Percentiles rank a stretch among this genome's conserved stretches.
phyloP scores from a whole-genome alignment of 768 basidiomycete species.

The Suillus decipiens region DNA sequence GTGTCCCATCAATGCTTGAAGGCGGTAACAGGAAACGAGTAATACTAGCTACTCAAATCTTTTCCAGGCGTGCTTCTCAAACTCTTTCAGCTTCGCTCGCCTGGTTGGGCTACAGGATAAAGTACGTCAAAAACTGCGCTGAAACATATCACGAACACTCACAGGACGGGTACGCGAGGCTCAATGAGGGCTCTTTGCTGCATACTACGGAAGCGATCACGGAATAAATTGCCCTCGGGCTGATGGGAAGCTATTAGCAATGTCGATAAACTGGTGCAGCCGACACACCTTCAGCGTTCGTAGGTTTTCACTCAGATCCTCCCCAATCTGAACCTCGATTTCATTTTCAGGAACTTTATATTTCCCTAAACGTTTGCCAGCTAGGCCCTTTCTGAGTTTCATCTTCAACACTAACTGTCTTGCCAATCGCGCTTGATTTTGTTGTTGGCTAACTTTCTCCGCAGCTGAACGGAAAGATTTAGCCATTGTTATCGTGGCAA shows the following conservation, averaged over 20 bases:
- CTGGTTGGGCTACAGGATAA: slow-evolving; percentile 24
- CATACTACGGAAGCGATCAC: slow-evolving; percentile 83
- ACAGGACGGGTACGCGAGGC: slow-evolving; percentile 81
- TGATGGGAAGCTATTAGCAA: slow-evolving; percentile 30
- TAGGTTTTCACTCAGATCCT: slow-evolving; percentile 84
- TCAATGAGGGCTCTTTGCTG: slow-evolving; percentile 88
- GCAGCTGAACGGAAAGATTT: slow-evolving; percentile 51
- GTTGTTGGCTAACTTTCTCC: slow-evolving; percentile 37
- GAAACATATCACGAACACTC: slow-evolving; percentile 29
- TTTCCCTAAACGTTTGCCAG: slow-evolving; percentile 78
- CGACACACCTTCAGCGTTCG: slow-evolving; percentile 75
- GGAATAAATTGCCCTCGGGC: slow-evolving; percentile 94
- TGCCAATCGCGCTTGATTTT: slow-evolving; percentile 37
- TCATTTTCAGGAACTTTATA: slow-evolving; percentile 68
- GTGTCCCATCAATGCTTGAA: background rate
- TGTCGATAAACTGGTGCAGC: background rate
- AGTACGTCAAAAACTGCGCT: background rate
- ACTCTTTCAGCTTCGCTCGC: slow-evolving; percentile 54
- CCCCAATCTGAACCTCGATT: slow-evolving; percentile 87
- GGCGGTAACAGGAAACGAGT: background rate
- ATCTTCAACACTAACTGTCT: slow-evolving; percentile 47
- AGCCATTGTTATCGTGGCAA: slow-evolving; percentile 56
- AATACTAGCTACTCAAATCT: slow-evolving; percentile 50
- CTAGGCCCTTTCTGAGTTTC: slow-evolving; percentile 63
- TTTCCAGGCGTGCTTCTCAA: slow-evolving; percentile 83